Evolutionary conservation across 306 rosid genomes (phyloP), one percentile per base, ranked within the genome.

Genomic region (Trichosanthes cucumerina): DNA sequence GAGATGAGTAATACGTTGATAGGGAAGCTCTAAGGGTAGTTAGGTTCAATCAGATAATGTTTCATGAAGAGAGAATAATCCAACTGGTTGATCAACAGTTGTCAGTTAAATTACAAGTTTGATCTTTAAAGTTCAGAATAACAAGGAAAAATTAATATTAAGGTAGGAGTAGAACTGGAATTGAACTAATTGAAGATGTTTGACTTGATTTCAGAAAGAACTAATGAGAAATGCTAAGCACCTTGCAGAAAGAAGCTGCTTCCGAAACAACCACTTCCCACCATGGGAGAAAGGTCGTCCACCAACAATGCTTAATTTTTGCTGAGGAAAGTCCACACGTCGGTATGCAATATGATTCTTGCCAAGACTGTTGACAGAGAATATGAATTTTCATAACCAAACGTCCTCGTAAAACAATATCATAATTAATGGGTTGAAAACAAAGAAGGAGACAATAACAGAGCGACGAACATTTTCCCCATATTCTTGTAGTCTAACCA

Each of bases 241-340:
- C 98, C 98, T 95, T 77, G 98, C 88, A 79, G 89, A 86, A 57
- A 95, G 83, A 77, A 95, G 92, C 83, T 76, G 85, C 81, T 70
- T 80, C 49, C 89, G 88, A 79, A 82, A 88, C 75, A 95, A n/a
- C 39, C 79, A 54, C 74, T 87, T 68, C 56, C 97, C 98, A 31
- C 97, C 97, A 75, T 60, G 26, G 79, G 97, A 91, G 88, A 95
- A 95, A 60, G 98, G 97, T 26, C 97, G 90, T 60, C 97, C 98
- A 63, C 98, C 98, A 79, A 92, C 87, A 80, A 95, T 81, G 57
- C 97, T 95, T 65, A 89, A 82, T 86, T 91, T 95, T 76, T 87
- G 76, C 57, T 28, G 49, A 78, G 97, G 95, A 75, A 87, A 95
- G 86, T 95, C 97, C 82, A 87, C 60, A 78, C 86, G 82, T 54